Evolutionary conservation across 192 early-diverging fungal species (phyloP).

Genomic region (Coemansia pectinata): DNA sequence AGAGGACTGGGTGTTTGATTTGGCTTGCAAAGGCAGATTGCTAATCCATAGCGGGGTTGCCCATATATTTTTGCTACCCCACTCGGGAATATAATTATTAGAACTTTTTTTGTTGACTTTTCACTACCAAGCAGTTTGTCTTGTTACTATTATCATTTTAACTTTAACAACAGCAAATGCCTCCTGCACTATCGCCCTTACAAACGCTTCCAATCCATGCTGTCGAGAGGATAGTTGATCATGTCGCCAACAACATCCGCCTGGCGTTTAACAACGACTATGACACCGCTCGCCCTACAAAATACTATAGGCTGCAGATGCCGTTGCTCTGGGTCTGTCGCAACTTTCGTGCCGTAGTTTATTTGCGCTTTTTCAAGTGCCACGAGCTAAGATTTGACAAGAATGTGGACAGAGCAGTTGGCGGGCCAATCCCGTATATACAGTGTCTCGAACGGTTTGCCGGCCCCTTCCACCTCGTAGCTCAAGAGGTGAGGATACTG

Average conservation of each 20-base stretch:
- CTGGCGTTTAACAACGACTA: background rate
- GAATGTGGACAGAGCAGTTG: no score
- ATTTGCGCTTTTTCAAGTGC: background rate
- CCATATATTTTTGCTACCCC: background rate
- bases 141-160: no score
- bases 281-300: background rate
- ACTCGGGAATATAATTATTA: background rate
- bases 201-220: background rate
- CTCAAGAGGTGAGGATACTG: background rate
- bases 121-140: no score
- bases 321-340: background rate
- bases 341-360: background rate
- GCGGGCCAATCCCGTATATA: background rate
- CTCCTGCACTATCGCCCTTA: background rate
- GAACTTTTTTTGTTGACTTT: background rate
- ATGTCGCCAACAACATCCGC: background rate
- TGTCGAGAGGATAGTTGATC: background rate
- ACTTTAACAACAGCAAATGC: background rate
- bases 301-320: background rate
- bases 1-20: no score
- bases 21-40: no score
- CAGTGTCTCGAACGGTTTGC: background rate
- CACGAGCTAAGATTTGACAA: background rate
- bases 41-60: no score
- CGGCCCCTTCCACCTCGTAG: background rate